A percentile compares a stretch with the other conserved stretches of the same genome.
Conservation (phyloP, 1,284 basidiomycete genomes). For the Puccinia triticina region DNA sequence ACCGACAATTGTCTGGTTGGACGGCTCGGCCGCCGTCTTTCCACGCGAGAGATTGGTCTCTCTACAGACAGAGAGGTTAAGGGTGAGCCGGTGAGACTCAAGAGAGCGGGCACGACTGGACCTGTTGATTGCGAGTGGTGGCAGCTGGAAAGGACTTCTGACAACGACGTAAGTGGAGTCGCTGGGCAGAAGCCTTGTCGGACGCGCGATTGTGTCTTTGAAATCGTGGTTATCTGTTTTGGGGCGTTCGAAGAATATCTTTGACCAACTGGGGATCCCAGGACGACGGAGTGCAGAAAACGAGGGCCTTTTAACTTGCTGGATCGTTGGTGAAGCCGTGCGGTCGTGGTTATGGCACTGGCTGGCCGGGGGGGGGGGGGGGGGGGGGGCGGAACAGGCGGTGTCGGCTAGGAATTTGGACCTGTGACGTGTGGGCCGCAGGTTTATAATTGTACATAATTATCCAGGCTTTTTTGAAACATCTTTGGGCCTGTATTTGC, state of each 20-base stretch:
- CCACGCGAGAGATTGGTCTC: neutral
- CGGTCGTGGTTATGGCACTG: too few species aligned
- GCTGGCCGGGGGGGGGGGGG: too few species aligned
- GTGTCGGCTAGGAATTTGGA: too few species aligned
- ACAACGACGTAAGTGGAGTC: neutral
- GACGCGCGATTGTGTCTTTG: slow-evolving; percentile 1
- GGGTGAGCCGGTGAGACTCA: neutral
- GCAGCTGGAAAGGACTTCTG: neutral
- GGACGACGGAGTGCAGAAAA: neutral
- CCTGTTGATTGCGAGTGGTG: neutral
- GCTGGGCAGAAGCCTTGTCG: slow-evolving; percentile 5
- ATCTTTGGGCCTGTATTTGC: too few species aligned
- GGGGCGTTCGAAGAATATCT: neutral
- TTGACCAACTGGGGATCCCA: neutral
- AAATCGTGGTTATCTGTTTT: neutral
- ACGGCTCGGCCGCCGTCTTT: neutral
- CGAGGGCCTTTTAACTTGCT: neutral
- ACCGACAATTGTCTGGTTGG: neutral
- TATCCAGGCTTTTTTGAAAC: too few species aligned
- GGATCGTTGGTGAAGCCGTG: too few species aligned
- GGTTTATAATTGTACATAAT: too few species aligned
- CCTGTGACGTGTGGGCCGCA: too few species aligned
- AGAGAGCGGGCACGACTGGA: neutral
- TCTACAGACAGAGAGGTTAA: neutral
- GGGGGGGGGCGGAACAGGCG: too few species aligned